Conservation (phyloP, 108 stramenopile genomes). For the Fragilaria radians region DNA sequence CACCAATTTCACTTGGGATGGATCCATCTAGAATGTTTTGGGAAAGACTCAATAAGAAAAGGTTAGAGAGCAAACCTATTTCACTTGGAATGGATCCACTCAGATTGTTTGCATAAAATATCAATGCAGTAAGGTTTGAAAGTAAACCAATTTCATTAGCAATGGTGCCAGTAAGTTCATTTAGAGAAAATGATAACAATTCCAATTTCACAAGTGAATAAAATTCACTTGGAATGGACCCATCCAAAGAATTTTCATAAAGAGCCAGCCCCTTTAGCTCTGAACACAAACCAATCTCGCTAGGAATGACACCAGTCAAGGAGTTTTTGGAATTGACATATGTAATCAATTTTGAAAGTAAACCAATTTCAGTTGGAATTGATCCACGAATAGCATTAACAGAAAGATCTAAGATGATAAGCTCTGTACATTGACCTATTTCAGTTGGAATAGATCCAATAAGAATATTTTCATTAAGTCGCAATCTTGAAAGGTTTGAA, state of each 20-base stretch:
- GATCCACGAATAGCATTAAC: constrained; percentile 37
- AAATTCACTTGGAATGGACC: too few relatives aligned
- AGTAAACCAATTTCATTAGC: neutral
- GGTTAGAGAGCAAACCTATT: neutral
- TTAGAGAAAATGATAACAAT: neutral
- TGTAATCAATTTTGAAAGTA: neutral
- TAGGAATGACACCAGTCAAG: too few relatives aligned
- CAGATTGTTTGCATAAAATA: too few relatives aligned
- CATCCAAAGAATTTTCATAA: too few relatives aligned
- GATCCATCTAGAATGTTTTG: constrained; percentile 4
- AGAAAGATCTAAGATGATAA: constrained; percentile 35
- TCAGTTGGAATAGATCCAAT: too few relatives aligned
- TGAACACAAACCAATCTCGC: too few relatives aligned
- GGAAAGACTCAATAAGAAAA: neutral
- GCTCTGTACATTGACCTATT: too few relatives aligned
- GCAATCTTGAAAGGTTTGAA: too few relatives aligned
- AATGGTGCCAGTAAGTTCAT: neutral
- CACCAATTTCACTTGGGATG: constrained; percentile 6
- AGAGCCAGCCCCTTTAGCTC: too few relatives aligned
- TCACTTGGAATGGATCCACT: neutral
- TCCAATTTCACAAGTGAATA: constrained; percentile 1
- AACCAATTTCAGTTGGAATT: constrained; percentile 46
- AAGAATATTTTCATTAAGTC: too few relatives aligned
- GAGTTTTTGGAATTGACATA: too few relatives aligned
- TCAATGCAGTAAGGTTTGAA: too few relatives aligned